Conservation (phyloP, 805 yeast species). For the Myxozyma vanderwaltii region DNA sequence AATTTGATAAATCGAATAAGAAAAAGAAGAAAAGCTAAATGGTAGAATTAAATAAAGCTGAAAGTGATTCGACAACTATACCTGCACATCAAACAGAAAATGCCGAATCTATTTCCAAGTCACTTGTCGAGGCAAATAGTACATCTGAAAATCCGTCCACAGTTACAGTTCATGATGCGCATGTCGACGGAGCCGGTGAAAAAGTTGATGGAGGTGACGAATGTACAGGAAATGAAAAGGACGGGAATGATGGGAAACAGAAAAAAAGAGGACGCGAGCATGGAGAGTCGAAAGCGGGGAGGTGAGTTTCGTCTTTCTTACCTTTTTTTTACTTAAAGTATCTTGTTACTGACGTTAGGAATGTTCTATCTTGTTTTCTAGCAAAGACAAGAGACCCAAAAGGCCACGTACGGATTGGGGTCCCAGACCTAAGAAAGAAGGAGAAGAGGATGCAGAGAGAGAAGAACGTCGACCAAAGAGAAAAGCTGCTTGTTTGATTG, state of each 20-base stretch:
- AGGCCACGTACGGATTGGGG: conserved; percentile 5
- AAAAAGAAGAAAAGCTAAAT: no score
- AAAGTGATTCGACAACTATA: no score
- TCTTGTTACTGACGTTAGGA: neutral
- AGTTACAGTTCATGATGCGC: no score
- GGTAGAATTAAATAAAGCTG: no score
- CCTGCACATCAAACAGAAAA: no score
- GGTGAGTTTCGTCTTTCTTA: conserved; percentile 15
- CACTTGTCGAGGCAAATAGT: no score
- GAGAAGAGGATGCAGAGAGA: conserved; percentile 10
- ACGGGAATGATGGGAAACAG: neutral
- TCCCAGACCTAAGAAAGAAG: neutral
- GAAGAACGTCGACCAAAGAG: conserved; percentile 57
- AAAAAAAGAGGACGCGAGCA: neutral
- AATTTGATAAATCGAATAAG: no score
- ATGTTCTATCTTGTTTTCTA: neutral
- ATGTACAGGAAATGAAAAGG: neutral
- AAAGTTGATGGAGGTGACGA: neutral
- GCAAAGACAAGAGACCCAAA: conserved; percentile 5
- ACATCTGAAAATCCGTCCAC: no score
- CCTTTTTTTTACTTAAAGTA: neutral
- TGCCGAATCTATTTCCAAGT: no score
- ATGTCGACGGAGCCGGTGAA: neutral
- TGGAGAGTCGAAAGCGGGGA: conserved; percentile 25
- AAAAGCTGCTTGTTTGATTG: conserved; percentile 87